Evolutionary conservation across 306 rosid species (phyloP).

Genomic region (Acmispon strigosus): DNA sequence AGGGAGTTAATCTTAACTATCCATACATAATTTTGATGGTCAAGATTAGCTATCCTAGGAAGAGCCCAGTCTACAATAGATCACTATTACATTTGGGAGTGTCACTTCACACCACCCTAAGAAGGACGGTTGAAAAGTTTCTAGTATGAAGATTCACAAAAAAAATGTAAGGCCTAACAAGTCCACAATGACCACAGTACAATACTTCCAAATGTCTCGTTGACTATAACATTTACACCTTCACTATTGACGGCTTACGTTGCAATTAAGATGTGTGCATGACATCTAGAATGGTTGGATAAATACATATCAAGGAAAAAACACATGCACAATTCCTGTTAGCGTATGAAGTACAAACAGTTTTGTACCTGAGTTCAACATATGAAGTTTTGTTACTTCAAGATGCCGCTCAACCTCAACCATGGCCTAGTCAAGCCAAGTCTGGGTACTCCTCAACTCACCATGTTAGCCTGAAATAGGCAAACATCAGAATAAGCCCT

Average conservation of each 20-base stretch:
- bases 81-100: too few species aligned
- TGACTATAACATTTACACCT: not conserved
- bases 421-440: conserved; percentile 22
- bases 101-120: too few species aligned
- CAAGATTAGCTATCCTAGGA: too few species aligned
- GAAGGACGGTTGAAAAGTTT: too few species aligned
- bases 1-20: too few species aligned
- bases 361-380: conserved; percentile 21
- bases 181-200: not conserved
- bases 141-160: not conserved
- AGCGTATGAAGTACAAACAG: not conserved
- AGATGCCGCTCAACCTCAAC: conserved; percentile 15
- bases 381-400: conserved; percentile 25
- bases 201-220: not conserved
- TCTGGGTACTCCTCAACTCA: conserved; percentile 23
- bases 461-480: conserved; percentile 35
- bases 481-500: conserved; percentile 32
- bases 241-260: not conserved
- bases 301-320: not conserved
- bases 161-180: conserved; percentile 1
- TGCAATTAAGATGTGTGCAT: not conserved
- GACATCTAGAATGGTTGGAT: not conserved
- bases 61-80: too few species aligned
- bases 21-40: too few species aligned
- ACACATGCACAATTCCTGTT: not conserved